Base-by-base conservation (phyloP, 495 filamentous ascomycete genomes). In the Daldinia loculata region DNA sequence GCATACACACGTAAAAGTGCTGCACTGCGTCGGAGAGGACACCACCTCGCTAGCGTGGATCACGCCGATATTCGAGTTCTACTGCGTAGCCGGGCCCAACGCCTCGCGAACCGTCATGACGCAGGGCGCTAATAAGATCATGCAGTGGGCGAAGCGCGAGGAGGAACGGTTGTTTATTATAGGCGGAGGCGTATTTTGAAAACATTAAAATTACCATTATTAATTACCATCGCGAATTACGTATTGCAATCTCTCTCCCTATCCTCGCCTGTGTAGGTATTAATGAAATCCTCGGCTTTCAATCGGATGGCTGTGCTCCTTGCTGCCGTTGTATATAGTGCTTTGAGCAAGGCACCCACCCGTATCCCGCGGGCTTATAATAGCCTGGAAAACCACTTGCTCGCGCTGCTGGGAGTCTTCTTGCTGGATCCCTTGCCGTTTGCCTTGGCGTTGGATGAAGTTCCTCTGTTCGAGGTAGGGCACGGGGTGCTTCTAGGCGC, bases 121-220 rank as follows among this genome's bases (percentile, higher is more conserved):
- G 19, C 91, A 94, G 78, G 92, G 91, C 19, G 96, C 94, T 12
- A 95, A 92, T 67, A 89, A 91, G 76, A 86, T 98, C 39, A 88
- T 93, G 7, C 90, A 92, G 74, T 99, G 95, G 95, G 90, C 94
- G 3, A 89, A 91, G 67, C 84, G 89, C 61, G 95, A 98, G 77
- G 95, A 98, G 79, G 93, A 98, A 75, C 84, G 95, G 65, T 75
- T 98, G 7, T 99, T 98, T 77, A 97, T 99, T 55, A 93, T 97
- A 75, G 94, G 94, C 2, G 94, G 94, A 6, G 94, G 93, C 15
- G 93, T 95, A 34, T 85, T 85, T 68, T 84, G 56, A 74, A 24
- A 74, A 17, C 12, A 12, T 51, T 2, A 19, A 53, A 36, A 56
- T 56, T 8, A 24, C 48, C 14, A 41, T 64, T 59, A 22, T 19